These are phyloP conservation scores for Cyberlindnera mycetangii DNA, from an alignment of 805 yeast genomes.

Conservation along the genomic window DNA sequence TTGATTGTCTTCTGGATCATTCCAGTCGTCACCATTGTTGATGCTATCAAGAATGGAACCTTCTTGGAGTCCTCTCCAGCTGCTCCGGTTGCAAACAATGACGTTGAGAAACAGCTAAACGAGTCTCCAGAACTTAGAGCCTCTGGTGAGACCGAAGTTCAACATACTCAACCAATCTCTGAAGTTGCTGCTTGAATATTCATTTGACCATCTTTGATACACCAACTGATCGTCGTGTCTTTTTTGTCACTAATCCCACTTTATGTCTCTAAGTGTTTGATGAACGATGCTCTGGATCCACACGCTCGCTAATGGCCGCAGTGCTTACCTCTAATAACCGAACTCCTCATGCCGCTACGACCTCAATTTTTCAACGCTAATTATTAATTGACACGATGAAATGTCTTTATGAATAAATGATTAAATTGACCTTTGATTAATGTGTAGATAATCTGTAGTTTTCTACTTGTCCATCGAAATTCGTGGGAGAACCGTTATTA, in stretches of 20 bases:
- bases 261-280: no score
- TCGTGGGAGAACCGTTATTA: no score
- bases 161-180: background rate
- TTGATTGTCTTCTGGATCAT: constrained; percentile 39
- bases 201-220: no score
- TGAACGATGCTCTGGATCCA: no score
- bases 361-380: background rate
- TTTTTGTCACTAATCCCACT: background rate
- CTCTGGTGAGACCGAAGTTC: constrained; percentile 35
- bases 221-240: background rate
- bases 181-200: background rate
- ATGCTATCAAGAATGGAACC: constrained; percentile 20
- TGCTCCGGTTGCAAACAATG: constrained; percentile 8
- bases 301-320: background rate
- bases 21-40: constrained; percentile 34
- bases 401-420: background rate
- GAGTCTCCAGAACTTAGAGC: constrained; percentile 27
- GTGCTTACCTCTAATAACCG: background rate
- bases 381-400: background rate
- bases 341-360: background rate
- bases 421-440: no score
- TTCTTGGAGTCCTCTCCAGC: constrained; percentile 10
- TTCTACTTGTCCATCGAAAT: no score
- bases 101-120: constrained; percentile 18
- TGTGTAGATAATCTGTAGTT: no score